A percentile compares a stretch with the other conserved stretches of the same genome.
These are phyloP conservation scores for Naganishia albida DNA, from an alignment of 1,284 basidiomycete genomes.

Conservation along the genomic window DNA sequence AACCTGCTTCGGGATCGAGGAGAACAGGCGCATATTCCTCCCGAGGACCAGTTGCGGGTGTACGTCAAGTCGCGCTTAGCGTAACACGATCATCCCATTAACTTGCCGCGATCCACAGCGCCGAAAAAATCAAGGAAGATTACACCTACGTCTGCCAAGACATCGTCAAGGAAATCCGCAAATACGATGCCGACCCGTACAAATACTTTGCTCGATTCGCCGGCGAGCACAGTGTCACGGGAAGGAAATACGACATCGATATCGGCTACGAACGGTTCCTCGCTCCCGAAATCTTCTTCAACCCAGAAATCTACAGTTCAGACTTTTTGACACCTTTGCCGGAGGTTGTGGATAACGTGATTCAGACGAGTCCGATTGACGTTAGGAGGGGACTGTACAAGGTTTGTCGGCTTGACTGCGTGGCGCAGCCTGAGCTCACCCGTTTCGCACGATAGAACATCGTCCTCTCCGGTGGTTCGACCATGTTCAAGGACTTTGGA, in stretches of 20 bases:
- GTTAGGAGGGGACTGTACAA: slow-evolving; percentile 93
- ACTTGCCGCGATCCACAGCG: slow-evolving; percentile 48
- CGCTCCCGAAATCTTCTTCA: slow-evolving; percentile 99
- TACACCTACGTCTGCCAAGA: slow-evolving; percentile 99
- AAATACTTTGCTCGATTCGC: slow-evolving; percentile 95
- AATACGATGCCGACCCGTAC: slow-evolving; percentile 94
- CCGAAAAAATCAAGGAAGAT: slow-evolving; percentile 95
- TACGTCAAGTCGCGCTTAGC: too few relatives aligned
- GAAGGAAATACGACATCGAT: slow-evolving; percentile 86
- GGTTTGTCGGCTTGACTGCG: slow-evolving; percentile 56
- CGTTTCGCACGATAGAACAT: slow-evolving; percentile 70
- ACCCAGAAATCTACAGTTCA: slow-evolving; percentile 96
- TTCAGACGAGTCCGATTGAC: slow-evolving; percentile 94
- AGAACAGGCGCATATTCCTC: slow-evolving; percentile 83
- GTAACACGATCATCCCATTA: background rate
- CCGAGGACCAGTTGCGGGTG: slow-evolving; percentile 92
- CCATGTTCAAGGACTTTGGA: slow-evolving; percentile 98
- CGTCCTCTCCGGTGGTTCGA: slow-evolving; percentile 90
- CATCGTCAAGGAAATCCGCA: slow-evolving; percentile 97
- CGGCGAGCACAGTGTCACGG: slow-evolving; percentile 89
- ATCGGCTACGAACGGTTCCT: slow-evolving; percentile 99
- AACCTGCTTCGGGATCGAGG: slow-evolving; percentile 94
- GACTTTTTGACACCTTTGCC: slow-evolving; percentile 98
- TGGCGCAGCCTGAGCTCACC: slow-evolving; percentile 1
- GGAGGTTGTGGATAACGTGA: slow-evolving; percentile 93